Conservation (phyloP, 495 filamentous ascomycete genomes). For the Lasiosphaeriaceae sp. region DNA sequence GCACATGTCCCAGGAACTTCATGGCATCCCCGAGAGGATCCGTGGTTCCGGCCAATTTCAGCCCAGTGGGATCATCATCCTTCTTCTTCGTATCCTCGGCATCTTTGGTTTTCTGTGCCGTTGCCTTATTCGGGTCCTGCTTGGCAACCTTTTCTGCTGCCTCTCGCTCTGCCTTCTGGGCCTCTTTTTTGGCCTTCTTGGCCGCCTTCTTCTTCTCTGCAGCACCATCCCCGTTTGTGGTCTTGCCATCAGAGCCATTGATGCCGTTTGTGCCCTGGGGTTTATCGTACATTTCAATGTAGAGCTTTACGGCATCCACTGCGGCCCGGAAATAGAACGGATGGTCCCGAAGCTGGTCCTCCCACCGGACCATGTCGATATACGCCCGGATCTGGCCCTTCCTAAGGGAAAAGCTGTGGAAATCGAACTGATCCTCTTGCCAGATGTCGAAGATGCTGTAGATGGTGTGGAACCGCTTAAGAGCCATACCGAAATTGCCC, state of each 20-base stretch:
- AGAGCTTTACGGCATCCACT: conserved; percentile 73
- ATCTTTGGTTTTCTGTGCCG: conserved; percentile 41
- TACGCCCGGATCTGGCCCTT: conserved; percentile 96
- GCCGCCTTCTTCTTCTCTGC: conserved; percentile 85
- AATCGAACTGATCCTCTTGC: conserved; percentile 98
- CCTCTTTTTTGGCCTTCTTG: conserved; percentile 94
- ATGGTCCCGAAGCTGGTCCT: conserved; percentile 83
- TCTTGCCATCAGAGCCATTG: conserved; percentile 39
- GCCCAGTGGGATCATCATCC: conserved; percentile 81
- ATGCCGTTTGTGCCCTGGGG: conserved; percentile 59
- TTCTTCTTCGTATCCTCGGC: conserved; percentile 65
- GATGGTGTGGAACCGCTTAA: conserved; percentile 85
- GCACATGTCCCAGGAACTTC: conserved; percentile 77
- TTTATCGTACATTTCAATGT: conserved; percentile 75
- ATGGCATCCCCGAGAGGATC: conserved; percentile 81
- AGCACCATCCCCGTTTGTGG: conserved; percentile 52
- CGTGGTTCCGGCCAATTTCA: conserved; percentile 69
- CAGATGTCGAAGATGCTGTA: conserved; percentile 93
- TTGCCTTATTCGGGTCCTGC: conserved; percentile 64
- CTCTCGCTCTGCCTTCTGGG: conserved; percentile 75
- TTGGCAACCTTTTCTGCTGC: conserved; percentile 70
- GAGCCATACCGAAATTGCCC: conserved; percentile 73
- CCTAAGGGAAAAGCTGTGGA: conserved; percentile 91
- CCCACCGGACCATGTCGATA: conserved; percentile 94
- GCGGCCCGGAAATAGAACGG: conserved; percentile 91